These are phyloP conservation scores for Conoideocrella luteorostrata DNA, from an alignment of 2,329 filamentous ascomycete species.

Conservation along the genomic window DNA sequence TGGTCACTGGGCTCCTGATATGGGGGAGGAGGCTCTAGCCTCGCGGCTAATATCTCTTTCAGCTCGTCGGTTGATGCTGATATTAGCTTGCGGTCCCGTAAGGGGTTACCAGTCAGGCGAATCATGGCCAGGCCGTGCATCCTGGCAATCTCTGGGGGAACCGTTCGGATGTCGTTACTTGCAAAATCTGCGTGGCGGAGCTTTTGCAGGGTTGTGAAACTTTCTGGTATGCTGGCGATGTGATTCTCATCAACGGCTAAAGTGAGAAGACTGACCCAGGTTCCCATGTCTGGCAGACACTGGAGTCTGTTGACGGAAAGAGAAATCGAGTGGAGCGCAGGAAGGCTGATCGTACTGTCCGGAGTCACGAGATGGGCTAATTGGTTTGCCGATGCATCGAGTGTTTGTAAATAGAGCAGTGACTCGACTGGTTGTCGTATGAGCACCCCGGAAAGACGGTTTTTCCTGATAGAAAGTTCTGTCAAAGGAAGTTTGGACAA, in stretches of 20 bases:
- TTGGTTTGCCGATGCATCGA: constrained; percentile 75
- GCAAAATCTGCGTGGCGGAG: constrained; percentile 77
- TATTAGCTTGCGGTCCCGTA: constrained; percentile 81
- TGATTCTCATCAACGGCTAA: constrained; percentile 77
- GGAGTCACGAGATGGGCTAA: constrained; percentile 48
- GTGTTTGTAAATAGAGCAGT: constrained; percentile 60
- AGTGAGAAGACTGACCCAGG: constrained; percentile 67
- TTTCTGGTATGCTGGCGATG: constrained; percentile 67
- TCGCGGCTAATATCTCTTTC: constrained; percentile 63
- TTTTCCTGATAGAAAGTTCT: constrained; percentile 70
- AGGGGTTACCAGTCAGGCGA: constrained; percentile 78
- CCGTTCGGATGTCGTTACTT: constrained; percentile 69
- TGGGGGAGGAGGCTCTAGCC: constrained; percentile 53
- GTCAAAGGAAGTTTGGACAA: constrained; percentile 63
- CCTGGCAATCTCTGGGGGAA: constrained; percentile 69
- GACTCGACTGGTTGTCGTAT: constrained; percentile 55
- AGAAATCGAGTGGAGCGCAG: constrained; percentile 65
- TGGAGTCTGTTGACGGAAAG: constrained; percentile 77
- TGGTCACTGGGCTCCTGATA: constrained; percentile 27
- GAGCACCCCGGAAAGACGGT: constrained; percentile 67
- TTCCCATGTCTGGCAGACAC: constrained; percentile 63
- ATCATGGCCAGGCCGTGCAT: constrained; percentile 76
- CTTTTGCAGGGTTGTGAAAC: constrained; percentile 61
- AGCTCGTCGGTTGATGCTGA: constrained; percentile 74
- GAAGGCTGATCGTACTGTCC: constrained; percentile 50